Percentiles rank a stretch among this genome's conserved stretches.
Evolutionary conservation across 306 rosid genomes (phyloP).

Genomic region (Cucurbita pepo): DNA sequence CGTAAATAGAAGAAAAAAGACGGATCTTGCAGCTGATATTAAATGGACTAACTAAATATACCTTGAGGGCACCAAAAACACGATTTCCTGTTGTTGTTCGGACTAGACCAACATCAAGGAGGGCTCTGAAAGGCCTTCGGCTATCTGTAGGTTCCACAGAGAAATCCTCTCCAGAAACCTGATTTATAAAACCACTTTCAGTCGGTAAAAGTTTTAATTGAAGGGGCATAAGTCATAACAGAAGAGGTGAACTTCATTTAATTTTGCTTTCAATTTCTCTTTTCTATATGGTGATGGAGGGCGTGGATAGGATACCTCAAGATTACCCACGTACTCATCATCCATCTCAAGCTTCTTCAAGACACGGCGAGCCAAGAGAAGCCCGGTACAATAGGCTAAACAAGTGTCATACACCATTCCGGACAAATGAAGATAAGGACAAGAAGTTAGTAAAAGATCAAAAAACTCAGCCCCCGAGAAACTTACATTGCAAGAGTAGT

Average conservation of each 20-base stretch:
- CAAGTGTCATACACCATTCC: not conserved
- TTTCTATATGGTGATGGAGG: too few relatives aligned
- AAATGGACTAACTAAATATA: not conserved
- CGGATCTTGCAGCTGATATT: not conserved
- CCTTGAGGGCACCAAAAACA: slow-evolving; percentile 81
- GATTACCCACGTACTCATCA: slow-evolving; percentile 68
- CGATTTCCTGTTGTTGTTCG: slow-evolving; percentile 81
- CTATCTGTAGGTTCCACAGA: slow-evolving; percentile 78
- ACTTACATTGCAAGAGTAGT: slow-evolving; percentile 30
- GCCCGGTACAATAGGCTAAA: slow-evolving; percentile 87
- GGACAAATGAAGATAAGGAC: not conserved
- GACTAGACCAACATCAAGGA: slow-evolving; percentile 79
- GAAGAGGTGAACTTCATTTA: too few relatives aligned
- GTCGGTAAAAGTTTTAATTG: not conserved
- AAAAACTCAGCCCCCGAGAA: slow-evolving; percentile 16
- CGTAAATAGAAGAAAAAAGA: not conserved
- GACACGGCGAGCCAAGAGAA: slow-evolving; percentile 81
- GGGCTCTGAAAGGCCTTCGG: slow-evolving; percentile 95
- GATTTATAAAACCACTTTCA: not conserved
- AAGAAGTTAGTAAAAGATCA: not conserved
- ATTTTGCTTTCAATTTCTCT: not conserved
- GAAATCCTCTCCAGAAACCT: slow-evolving; percentile 83
- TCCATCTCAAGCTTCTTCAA: slow-evolving; percentile 66
- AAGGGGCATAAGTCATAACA: not conserved
- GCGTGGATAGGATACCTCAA: slow-evolving; percentile 36